These are phyloP conservation scores for Panicum virgatum DNA, from an alignment of 202 grass and related monocot species.

Conservation along the genomic window DNA sequence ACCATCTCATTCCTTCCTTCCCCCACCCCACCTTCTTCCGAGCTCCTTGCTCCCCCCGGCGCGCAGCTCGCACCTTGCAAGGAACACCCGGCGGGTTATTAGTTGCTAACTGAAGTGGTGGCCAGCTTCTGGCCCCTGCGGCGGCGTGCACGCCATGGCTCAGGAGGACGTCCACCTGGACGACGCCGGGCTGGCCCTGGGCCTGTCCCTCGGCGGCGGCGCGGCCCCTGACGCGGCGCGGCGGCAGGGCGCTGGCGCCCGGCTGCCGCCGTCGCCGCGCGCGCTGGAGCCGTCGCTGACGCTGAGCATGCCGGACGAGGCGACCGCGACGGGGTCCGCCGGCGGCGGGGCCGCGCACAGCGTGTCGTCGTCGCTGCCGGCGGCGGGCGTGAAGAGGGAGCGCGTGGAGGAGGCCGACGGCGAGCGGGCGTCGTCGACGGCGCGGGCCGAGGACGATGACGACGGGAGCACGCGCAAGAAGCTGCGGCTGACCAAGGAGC, in stretches of 20 bases:
- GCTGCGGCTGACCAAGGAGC: constrained; percentile 91
- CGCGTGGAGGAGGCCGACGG: constrained; percentile 57
- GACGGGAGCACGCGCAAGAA: constrained; percentile 88
- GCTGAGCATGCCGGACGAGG: constrained; percentile 65
- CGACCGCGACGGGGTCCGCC: constrained; percentile 31
- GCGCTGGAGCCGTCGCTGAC: constrained; percentile 63
- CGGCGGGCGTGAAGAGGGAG: constrained; percentile 70
- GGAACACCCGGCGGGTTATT: neutral
- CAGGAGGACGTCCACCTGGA: constrained; percentile 59
- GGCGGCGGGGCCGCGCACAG: constrained; percentile 44
- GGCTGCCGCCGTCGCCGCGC: neutral
- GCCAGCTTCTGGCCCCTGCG: neutral
- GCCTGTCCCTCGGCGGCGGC: constrained; percentile 54
- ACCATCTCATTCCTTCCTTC: constrained; percentile 63
- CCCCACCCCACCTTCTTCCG: constrained; percentile 19
- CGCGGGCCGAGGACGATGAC: constrained; percentile 65
- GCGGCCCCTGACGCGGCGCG: neutral
- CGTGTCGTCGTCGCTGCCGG: constrained; percentile 58
- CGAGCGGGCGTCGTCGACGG: constrained; percentile 62
- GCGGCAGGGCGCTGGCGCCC: neutral
- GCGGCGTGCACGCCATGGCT: constrained; percentile 36
- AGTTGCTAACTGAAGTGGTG: constrained; percentile 22
- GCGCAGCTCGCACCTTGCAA: constrained; percentile 7
- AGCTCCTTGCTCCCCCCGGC: neutral
- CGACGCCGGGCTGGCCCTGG: constrained; percentile 63